Conservation (phyloP, 148 eudicot species). For the Gaultheria prostrata region DNA sequence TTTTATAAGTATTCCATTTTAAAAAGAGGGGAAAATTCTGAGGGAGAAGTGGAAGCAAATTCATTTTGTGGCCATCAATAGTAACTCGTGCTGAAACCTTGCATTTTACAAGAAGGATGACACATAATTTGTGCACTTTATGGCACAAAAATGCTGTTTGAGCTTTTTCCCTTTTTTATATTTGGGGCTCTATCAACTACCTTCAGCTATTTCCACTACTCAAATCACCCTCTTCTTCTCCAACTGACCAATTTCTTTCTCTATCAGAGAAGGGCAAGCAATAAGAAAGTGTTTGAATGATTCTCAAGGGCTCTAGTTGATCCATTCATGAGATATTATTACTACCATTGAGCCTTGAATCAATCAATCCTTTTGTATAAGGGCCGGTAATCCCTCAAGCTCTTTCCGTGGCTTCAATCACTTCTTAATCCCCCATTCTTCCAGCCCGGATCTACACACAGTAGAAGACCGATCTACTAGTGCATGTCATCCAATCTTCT, state of each 20-base stretch:
- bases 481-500: neutral
- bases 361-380: neutral
- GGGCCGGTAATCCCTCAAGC: neutral
- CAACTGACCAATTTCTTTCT: neutral
- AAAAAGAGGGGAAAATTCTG: neutral
- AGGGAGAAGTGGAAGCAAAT: neutral
- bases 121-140: neutral
- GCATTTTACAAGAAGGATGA: neutral
- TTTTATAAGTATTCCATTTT: neutral
- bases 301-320: conserved; percentile 2
- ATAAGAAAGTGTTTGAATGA: neutral
- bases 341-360: neutral
- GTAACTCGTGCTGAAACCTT: neutral
- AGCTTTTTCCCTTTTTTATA: neutral
- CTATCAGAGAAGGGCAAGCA: neutral
- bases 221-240: neutral
- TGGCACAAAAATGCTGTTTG: neutral
- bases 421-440: neutral
- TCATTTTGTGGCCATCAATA: neutral
- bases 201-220: neutral
- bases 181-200: neutral
- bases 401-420: neutral
- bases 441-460: neutral
- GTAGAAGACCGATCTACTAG: neutral
- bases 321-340: neutral